Percentiles rank a stretch among this genome's conserved stretches.
These are phyloP conservation scores for Fusarium pininemorale DNA, from an alignment of 2,329 filamentous ascomycete genomes.

Conservation along the genomic window DNA sequence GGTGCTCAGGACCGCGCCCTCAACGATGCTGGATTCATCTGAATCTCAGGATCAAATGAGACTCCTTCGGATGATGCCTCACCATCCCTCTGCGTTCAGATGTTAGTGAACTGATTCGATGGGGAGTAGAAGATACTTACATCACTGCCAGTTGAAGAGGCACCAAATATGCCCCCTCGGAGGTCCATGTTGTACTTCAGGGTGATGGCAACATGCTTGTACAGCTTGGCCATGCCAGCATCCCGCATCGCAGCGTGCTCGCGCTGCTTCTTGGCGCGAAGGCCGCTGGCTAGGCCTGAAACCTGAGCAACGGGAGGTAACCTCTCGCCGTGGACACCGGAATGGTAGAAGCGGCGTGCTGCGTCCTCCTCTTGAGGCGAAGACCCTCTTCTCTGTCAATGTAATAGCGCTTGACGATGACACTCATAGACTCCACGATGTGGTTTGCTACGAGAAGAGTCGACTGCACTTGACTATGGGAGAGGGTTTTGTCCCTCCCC, in stretches of 20 bases:
- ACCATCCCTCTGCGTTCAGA: no score
- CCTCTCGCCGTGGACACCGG: no score
- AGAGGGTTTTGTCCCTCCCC: background rate
- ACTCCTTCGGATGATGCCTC: no score
- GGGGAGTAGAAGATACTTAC: no score
- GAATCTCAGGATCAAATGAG: no score
- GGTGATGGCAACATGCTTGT: background rate
- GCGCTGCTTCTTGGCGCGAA: background rate
- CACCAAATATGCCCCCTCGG: background rate
- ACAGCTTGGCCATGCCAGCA: background rate
- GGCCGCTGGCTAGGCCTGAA: background rate
- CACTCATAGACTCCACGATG: background rate
- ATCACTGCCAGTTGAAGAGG: no score
- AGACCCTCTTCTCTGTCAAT: conserved; percentile 12
- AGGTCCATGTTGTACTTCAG: background rate
- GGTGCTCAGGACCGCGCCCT: background rate
- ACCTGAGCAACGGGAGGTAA: no score
- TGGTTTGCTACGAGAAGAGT: background rate
- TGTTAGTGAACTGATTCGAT: no score
- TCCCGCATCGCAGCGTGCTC: background rate
- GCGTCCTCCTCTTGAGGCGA: no score
- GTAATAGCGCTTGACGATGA: conserved; percentile 9
- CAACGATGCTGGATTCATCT: background rate
- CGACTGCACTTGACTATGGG: background rate
- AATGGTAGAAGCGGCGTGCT: no score